Evolutionary conservation across 2,329 filamentous ascomycete species (phyloP), one percentile per base, ranked within the genome.

Genomic region (Fusarium hostae): DNA sequence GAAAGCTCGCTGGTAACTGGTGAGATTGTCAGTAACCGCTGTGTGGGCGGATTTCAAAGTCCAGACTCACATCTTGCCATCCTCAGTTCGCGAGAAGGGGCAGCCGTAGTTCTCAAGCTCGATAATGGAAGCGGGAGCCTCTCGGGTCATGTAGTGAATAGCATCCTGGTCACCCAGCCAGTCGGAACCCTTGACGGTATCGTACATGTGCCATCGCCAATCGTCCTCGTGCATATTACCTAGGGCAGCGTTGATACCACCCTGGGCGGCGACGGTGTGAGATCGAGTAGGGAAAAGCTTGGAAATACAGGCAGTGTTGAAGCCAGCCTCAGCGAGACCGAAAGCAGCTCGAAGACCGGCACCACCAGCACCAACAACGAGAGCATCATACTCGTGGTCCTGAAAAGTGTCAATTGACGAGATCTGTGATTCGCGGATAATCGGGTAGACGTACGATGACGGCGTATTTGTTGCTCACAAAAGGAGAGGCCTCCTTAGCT

Each of bases 131-230:
- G 92, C 91, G 37, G 95, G 94, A 69, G 95, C 95, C 85, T 98
- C 95, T 79, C 94, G 90, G 78, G 95, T 98, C 95, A 98, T 98
- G 87, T 98, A 98, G 85, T 98, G 95, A 80, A 98, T 98, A 74
- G 95, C 95, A 81, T 98, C 95, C 84, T 98, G 95, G 83, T 98
- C 95, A 83, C 95, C 95, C 56, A 98, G 90, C 95, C 95, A 98
- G 87, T 98, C 95, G 74, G 94, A 97, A 74, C 95, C 95, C 88
- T 98, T 98, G 81, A 98, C 95, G 45, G 95, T 98, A 83, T 98
- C 95, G 87, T 98, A 98, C 95, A 98, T 98, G 86, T 98, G 95
- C 95, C 95, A 98, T 87, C 94, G 91, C 95, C 95, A 98, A 86
- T 98, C 94, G 79, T 98, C 95, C 86, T 95, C 90, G 88, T 97